Evolutionary conservation across 805 yeast genomes (phyloP).

Genomic region (Candida insectalens): DNA sequence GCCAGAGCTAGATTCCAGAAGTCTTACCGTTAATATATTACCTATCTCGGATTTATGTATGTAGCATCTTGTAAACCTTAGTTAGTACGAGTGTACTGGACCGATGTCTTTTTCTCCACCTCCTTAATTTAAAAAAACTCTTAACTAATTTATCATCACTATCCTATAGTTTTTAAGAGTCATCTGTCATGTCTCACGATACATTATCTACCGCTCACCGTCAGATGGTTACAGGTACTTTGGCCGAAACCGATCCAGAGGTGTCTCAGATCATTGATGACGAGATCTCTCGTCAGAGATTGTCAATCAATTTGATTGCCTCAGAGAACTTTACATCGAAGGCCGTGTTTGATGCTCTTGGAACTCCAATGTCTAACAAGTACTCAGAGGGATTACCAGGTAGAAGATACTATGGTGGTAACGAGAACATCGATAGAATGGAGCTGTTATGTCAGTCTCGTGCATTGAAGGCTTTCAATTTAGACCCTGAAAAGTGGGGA

Average conservation of each 20-base stretch:
- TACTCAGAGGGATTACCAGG: conserved; percentile 99
- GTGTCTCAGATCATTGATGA: conserved; percentile 62
- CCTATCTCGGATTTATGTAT: no score
- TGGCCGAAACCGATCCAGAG: conserved; percentile 67
- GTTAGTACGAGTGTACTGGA: no score
- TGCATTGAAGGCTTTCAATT: conserved; percentile 81
- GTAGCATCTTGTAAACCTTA: no score
- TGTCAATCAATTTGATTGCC: conserved; percentile 89
- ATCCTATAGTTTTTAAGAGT: no score
- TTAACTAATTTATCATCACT: no score
- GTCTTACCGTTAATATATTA: conserved; percentile 83
- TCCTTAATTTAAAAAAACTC: no score
- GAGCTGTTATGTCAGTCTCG: conserved; percentile 89
- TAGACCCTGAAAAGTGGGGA: conserved; percentile 86
- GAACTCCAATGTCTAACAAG: conserved; percentile 97
- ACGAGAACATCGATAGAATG: conserved; percentile 91
- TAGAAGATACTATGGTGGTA: conserved; percentile 98
- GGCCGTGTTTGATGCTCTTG: conserved; percentile 92
- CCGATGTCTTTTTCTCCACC: no score
- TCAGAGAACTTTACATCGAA: conserved; percentile 96
- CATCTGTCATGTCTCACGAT: conserved; percentile 33
- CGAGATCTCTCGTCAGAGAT: conserved; percentile 87
- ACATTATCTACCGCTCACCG: conserved; percentile 61
- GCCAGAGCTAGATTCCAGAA: conserved; percentile 99
- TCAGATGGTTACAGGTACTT: conserved; percentile 53